These are phyloP conservation scores for Sutorius australiensis DNA, from an alignment of 768 basidiomycete genomes.

Conservation along the genomic window DNA sequence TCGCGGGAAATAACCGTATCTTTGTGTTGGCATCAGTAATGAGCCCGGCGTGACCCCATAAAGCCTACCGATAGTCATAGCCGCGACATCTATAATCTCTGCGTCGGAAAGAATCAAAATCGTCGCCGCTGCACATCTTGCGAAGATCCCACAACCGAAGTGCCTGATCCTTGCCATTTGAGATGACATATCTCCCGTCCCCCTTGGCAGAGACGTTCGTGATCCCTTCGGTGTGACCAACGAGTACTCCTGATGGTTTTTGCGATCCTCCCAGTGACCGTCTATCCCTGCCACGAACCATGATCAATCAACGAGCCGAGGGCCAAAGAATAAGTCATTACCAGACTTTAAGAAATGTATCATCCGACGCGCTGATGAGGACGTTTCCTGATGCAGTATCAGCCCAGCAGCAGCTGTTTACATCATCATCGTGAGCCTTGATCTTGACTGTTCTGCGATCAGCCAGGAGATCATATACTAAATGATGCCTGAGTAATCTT, in stretches of 20 bases:
- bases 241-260: constrained; percentile 88
- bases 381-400: constrained; percentile 91
- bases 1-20: constrained; percentile 63
- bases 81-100: constrained; percentile 51
- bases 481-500: constrained; percentile 1
- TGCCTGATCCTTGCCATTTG: constrained; percentile 95
- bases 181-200: constrained; percentile 92
- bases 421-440: constrained; percentile 82
- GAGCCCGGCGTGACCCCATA: background rate
- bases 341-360: constrained; percentile 95
- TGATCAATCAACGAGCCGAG: background rate
- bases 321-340: constrained; percentile 31
- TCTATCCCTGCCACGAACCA: constrained; percentile 41
- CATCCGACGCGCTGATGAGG: constrained; percentile 92
- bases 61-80: constrained; percentile 80
- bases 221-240: constrained; percentile 95
- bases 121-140: constrained; percentile 77
- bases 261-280: constrained; percentile 43
- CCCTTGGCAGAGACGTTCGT: constrained; percentile 95
- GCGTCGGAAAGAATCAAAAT: constrained; percentile 54
- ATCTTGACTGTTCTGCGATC: constrained; percentile 80
- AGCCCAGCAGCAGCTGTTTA: constrained; percentile 96
- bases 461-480: constrained; percentile 89
- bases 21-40: constrained; percentile 26
- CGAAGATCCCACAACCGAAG: constrained; percentile 91